phyloP scores from a whole-genome alignment of 176 grass and related monocot species.

The Puya raimondii region DNA sequence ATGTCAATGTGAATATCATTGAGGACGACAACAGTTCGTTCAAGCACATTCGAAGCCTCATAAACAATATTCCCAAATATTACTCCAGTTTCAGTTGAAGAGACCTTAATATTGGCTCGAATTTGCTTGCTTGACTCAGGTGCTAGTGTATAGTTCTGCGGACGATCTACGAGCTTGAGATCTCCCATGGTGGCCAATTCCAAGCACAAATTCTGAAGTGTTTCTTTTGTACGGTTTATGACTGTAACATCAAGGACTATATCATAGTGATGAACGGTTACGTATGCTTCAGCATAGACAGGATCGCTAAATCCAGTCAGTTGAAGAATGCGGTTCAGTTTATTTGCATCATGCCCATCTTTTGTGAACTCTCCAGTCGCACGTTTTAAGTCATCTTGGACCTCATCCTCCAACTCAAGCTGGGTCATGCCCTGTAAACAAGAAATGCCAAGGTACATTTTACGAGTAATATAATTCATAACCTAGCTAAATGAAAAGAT shows the following conservation, averaged over 20 bases:
- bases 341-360: conserved; percentile 42
- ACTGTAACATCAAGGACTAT: conserved; percentile 64
- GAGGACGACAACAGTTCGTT: conserved; percentile 50
- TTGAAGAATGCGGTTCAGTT: conserved; percentile 53
- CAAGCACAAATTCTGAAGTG: conserved; percentile 62
- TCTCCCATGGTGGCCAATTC: conserved; percentile 61
- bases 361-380: conserved; percentile 59
- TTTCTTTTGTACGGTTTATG: conserved; percentile 53
- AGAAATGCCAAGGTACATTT: conserved; percentile 8
- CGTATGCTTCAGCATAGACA: conserved; percentile 59
- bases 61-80: conserved; percentile 68
- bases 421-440: conserved; percentile 57
- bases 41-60: conserved; percentile 63
- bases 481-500: neutral
- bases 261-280: conserved; percentile 61
- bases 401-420: conserved; percentile 57
- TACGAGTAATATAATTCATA: neutral
- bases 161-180: conserved; percentile 63
- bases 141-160: conserved; percentile 56
- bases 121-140: conserved; percentile 60
- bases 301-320: conserved; percentile 60
- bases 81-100: conserved; percentile 65
- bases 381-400: conserved; percentile 59
- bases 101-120: conserved; percentile 64
- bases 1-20: conserved; percentile 77